Conservation (phyloP, 371 early-diverging fungal species). For the Rhizopus delemar region DNA sequence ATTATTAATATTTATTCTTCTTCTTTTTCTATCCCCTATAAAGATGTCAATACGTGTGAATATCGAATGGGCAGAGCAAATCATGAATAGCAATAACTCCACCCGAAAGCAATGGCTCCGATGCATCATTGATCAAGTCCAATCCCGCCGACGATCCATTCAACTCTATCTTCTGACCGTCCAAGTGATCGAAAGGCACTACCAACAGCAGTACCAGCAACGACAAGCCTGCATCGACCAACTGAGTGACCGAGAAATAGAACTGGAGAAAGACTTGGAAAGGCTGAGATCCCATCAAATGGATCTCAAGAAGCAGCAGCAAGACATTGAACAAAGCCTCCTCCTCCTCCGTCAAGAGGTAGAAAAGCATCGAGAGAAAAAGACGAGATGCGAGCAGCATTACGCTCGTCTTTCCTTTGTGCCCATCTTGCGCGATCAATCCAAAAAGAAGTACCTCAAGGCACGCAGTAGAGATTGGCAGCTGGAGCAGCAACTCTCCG, state of each 20-base stretch:
- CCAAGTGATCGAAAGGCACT: conserved; percentile 6
- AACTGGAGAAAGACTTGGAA: conserved; percentile 16
- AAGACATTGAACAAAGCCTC: conserved; percentile 15
- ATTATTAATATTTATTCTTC: conserved; percentile 1
- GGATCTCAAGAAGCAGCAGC: conserved; percentile 19
- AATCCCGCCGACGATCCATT: conserved; percentile 4
- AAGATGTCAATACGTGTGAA: conserved; percentile 9
- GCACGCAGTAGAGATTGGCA: conserved; percentile 36
- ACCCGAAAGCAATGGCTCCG: conserved; percentile 12
- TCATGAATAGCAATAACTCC: conserved; percentile 3
- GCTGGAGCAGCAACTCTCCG: conserved; percentile 44
- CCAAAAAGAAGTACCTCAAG: conserved; percentile 36
- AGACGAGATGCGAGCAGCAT: conserved; percentile 27
- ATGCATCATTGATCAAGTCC: conserved; percentile 12
- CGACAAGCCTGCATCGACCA: conserved; percentile 11
- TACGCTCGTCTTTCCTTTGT: conserved; percentile 34
- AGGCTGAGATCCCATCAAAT: conserved; percentile 19
- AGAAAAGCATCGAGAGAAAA: conserved; percentile 28
- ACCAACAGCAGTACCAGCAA: not conserved
- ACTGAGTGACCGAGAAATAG: conserved; percentile 11
- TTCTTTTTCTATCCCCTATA: conserved; percentile 1
- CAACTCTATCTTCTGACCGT: conserved; percentile 7
- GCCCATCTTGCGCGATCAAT: conserved; percentile 30
- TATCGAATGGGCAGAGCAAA: conserved; percentile 21
- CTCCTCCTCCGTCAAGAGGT: conserved; percentile 15